Percentiles rank a stretch among this genome's conserved stretches.
These are phyloP conservation scores for Rosa rugosa DNA, from an alignment of 306 rosid species.

Conservation along the genomic window DNA sequence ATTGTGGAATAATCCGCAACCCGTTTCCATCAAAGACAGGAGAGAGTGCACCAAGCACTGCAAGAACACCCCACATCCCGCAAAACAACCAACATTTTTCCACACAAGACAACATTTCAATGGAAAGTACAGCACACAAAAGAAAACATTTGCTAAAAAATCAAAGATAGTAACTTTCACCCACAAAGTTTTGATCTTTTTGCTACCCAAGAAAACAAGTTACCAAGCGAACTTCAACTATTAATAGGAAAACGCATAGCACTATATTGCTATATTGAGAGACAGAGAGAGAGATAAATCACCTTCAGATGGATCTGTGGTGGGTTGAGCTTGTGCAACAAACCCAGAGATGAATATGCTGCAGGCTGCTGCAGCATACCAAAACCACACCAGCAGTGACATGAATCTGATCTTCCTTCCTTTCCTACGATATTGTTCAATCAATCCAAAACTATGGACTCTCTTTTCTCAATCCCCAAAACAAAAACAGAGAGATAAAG, in stretches of 20 bases:
- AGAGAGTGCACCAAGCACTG: neutral
- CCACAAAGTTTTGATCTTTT: neutral
- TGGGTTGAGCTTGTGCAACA: constrained; percentile 7
- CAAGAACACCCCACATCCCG: neutral
- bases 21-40: neutral
- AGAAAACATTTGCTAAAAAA: neutral
- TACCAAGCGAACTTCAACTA: neutral
- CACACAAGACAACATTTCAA: neutral
- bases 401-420: neutral
- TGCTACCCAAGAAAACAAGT: neutral
- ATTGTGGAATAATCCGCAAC: neutral
- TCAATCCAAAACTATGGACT: neutral
- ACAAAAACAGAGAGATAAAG: neutral
- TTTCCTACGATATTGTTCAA: neutral
- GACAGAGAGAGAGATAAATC: neutral
- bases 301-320: constrained; percentile 66
- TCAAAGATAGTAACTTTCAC: neutral
- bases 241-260: neutral
- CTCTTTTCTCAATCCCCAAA: neutral
- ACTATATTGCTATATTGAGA: too few relatives aligned
- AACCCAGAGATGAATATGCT: neutral
- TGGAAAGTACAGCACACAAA: neutral
- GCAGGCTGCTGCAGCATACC: constrained; percentile 5
- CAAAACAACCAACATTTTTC: neutral
- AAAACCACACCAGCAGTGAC: neutral